Percentiles rank a stretch among this genome's conserved stretches.
These are phyloP conservation scores for Immersiporthe knoxdaviesiana DNA, from an alignment of 2,329 filamentous ascomycete species.

Conservation along the genomic window DNA sequence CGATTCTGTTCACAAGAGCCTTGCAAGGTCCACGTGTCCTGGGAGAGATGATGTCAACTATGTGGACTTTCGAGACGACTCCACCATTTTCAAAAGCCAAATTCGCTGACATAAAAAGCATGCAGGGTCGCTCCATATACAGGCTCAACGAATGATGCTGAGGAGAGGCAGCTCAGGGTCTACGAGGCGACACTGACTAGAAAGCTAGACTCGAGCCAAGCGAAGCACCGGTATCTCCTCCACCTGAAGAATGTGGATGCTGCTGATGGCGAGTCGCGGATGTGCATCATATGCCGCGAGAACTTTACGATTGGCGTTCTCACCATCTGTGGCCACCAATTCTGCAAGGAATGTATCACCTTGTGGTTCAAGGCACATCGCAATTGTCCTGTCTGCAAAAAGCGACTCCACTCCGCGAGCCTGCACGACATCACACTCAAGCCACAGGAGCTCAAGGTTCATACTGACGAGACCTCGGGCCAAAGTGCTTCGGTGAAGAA, in stretches of 20 bases:
- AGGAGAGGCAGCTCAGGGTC: constrained; percentile 46
- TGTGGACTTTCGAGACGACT: neutral
- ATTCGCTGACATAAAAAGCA: neutral
- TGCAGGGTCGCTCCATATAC: constrained; percentile 73
- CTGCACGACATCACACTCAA: constrained; percentile 87
- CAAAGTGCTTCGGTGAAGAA: constrained; percentile 35
- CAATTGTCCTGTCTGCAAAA: constrained; percentile 87
- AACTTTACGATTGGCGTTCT: constrained; percentile 77
- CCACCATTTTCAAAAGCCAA: neutral
- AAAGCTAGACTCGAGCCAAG: constrained; percentile 64
- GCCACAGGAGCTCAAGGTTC: constrained; percentile 71
- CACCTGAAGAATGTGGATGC: constrained; percentile 61
- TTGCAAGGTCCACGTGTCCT: neutral
- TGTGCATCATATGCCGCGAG: constrained; percentile 85
- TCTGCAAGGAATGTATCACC: constrained; percentile 84
- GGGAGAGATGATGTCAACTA: neutral
- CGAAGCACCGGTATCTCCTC: constrained; percentile 74
- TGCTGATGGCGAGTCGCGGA: constrained; percentile 65
- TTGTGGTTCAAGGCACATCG: constrained; percentile 75
- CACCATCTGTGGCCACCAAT: constrained; percentile 89
- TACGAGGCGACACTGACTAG: constrained; percentile 56
- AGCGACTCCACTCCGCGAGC: constrained; percentile 63
- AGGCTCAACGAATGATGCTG: constrained; percentile 59
- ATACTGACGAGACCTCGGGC: constrained; percentile 42
- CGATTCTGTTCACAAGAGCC: no score